Percentiles rank a stretch among this genome's conserved stretches.
phyloP scores from a whole-genome alignment of 257 asterid genomes.

The Capsicum chinense region DNA sequence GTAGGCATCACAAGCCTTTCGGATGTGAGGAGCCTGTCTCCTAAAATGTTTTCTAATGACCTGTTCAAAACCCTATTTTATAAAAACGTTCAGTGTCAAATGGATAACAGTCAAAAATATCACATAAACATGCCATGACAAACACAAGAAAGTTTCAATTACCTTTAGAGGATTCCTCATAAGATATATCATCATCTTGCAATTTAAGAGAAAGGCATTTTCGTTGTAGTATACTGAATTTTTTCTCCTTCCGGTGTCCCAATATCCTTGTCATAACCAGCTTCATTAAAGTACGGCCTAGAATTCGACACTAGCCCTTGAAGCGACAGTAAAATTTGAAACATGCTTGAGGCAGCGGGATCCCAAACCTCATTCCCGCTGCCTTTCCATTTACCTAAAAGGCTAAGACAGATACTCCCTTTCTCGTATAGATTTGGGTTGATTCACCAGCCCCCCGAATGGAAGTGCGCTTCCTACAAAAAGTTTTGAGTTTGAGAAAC shows the following conservation, averaged over 20 bases:
- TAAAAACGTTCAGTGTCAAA: neutral
- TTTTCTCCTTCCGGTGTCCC: slow-evolving; percentile 99
- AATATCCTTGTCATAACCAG: slow-evolving; percentile 93
- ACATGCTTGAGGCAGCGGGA: too few species aligned
- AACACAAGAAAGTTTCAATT: slow-evolving; percentile 26
- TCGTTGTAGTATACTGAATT: slow-evolving; percentile 91
- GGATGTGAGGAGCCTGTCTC: slow-evolving; percentile 78
- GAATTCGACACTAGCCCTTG: slow-evolving; percentile 93
- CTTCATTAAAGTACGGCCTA: slow-evolving; percentile 94
- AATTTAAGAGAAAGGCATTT: slow-evolving; percentile 84
- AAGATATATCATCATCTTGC: slow-evolving; percentile 91
- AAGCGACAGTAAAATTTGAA: slow-evolving; percentile 53
- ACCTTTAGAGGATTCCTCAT: slow-evolving; percentile 96
- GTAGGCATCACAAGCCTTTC: slow-evolving; percentile 89
- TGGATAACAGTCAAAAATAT: neutral
- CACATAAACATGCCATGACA: neutral
- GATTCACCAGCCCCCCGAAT: slow-evolving; percentile 96
- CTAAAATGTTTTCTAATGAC: slow-evolving; percentile 73
- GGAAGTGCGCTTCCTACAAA: slow-evolving; percentile 24
- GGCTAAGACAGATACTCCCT: slow-evolving; percentile 98
- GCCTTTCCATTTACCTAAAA: slow-evolving; percentile 82
- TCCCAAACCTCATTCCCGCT: too few species aligned
- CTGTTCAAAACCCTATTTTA: slow-evolving; percentile 75
- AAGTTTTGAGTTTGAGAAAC: too few species aligned
- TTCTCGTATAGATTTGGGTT: slow-evolving; percentile 97